Conservation (phyloP, 345 rosid genomes). For the Barbarea vulgaris region DNA sequence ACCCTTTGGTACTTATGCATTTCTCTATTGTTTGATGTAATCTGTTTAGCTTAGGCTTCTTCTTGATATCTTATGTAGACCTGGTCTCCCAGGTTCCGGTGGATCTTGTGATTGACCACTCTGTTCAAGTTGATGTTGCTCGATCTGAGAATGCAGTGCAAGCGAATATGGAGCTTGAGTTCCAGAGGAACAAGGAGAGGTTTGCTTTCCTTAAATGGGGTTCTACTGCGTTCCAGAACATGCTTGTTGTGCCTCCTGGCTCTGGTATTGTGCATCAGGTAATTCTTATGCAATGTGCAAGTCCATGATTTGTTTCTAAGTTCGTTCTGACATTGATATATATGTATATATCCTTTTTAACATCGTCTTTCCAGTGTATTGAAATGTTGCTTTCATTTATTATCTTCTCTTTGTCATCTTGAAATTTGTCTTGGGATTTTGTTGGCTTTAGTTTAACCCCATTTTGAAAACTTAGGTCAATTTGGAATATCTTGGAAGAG, state of each 20-base stretch:
- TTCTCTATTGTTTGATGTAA: background rate
- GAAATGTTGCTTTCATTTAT: background rate
- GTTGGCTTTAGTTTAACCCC: background rate
- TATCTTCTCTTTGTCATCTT: background rate
- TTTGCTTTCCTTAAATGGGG: slow-evolving; percentile 99
- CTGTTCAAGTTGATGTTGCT: slow-evolving; percentile 97
- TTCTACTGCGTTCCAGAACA: slow-evolving; percentile 82
- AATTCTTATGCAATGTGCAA: slow-evolving; percentile 24
- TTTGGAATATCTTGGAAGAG: slow-evolving; percentile 95
- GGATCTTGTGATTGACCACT: slow-evolving; percentile 98
- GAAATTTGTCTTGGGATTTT: background rate
- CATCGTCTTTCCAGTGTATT: background rate
- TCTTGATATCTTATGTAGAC: background rate
- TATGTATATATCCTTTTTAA: background rate
- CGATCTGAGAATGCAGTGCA: slow-evolving; percentile 96
- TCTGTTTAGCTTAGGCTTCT: background rate
- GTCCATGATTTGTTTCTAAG: background rate
- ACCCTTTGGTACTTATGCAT: slow-evolving; percentile 39
- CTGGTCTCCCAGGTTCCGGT: slow-evolving; percentile 60
- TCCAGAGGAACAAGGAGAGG: slow-evolving; percentile 94
- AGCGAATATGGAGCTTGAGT: slow-evolving; percentile 95
- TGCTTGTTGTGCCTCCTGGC: slow-evolving; percentile 99
- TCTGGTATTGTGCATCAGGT: slow-evolving; percentile 99
- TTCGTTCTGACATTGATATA: background rate
- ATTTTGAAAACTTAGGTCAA: slow-evolving; percentile 69